phyloP scores from a whole-genome alignment of 164 flowering plant species.

The Magnolia changhungtana region DNA sequence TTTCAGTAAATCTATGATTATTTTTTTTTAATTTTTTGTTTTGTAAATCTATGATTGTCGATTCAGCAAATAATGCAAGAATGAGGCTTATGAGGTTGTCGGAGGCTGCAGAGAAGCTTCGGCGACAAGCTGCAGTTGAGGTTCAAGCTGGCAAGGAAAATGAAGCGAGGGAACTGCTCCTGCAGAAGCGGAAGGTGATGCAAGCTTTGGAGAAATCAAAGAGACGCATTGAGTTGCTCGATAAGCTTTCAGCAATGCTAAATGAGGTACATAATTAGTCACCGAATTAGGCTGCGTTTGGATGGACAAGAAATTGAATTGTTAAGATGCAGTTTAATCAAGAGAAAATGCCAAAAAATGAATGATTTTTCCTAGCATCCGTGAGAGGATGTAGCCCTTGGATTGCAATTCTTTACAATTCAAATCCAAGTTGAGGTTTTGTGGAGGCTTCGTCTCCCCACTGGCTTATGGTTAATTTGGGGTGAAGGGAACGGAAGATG shows the following conservation, averaged over 20 bases:
- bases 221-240: slow-evolving; percentile 63
- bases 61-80: slow-evolving; percentile 69
- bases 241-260: slow-evolving; percentile 63
- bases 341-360: too few relatives aligned
- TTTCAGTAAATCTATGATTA: not conserved
- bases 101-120: slow-evolving; percentile 75
- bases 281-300: not conserved
- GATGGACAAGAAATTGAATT: too few relatives aligned
- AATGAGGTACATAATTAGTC: slow-evolving; percentile 42
- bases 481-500: too few relatives aligned
- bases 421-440: not conserved
- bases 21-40: not conserved
- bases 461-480: too few relatives aligned
- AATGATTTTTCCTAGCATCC: not conserved
- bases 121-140: slow-evolving; percentile 57
- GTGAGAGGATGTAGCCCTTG: not conserved
- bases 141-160: slow-evolving; percentile 59
- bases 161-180: slow-evolving; percentile 73
- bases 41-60: slow-evolving; percentile 1
- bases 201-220: slow-evolving; percentile 75
- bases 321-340: too few relatives aligned
- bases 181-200: slow-evolving; percentile 78
- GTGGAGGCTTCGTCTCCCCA: too few relatives aligned
- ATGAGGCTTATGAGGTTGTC: slow-evolving; percentile 66
- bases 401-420: not conserved